Percentiles rank a stretch among this genome's conserved stretches.
phyloP scores from a whole-genome alignment of 257 asterid genomes.

The Rubia yunnanensis region DNA sequence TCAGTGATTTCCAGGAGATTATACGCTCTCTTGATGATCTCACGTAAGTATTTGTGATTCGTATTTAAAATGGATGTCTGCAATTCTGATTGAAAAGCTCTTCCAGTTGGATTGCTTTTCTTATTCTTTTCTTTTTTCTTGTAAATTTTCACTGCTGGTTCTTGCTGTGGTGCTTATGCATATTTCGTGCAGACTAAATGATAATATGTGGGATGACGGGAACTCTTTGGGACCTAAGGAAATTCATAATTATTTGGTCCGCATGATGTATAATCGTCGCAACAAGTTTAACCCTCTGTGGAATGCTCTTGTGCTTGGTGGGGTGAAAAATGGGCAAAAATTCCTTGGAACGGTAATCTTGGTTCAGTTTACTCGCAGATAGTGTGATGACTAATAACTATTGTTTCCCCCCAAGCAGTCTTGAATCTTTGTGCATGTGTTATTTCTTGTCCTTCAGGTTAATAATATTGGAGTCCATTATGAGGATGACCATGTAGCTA shows the following conservation, averaged over 20 bases:
- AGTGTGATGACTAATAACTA: not conserved
- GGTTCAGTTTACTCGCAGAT: constrained; percentile 1
- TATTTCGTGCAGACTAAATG: constrained; percentile 49
- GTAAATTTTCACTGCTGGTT: not conserved
- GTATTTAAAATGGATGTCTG: not conserved
- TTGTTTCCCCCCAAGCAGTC: constrained; percentile 4
- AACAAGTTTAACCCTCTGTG: constrained; percentile 93
- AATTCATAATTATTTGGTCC: constrained; percentile 76
- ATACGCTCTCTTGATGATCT: constrained; percentile 81
- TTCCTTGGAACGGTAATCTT: constrained; percentile 78
- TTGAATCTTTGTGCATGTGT: not conserved
- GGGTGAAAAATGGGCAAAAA: constrained; percentile 86
- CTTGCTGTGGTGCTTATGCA: not conserved
- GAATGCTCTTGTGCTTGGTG: constrained; percentile 91
- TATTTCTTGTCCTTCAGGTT: constrained; percentile 36
- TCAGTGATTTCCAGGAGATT: constrained; percentile 96
- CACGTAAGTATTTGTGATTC: constrained; percentile 32
- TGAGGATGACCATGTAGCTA: constrained; percentile 78
- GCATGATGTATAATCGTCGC: constrained; percentile 93
- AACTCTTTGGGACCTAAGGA: constrained; percentile 97
- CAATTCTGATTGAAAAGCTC: not conserved
- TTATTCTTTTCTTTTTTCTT: not conserved
- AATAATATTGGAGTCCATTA: constrained; percentile 97
- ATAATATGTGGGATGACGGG: constrained; percentile 98
- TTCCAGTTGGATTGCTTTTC: not conserved